These are phyloP conservation scores for Castanea mollissima DNA, from an alignment of 306 rosid genomes.

Conservation along the genomic window DNA sequence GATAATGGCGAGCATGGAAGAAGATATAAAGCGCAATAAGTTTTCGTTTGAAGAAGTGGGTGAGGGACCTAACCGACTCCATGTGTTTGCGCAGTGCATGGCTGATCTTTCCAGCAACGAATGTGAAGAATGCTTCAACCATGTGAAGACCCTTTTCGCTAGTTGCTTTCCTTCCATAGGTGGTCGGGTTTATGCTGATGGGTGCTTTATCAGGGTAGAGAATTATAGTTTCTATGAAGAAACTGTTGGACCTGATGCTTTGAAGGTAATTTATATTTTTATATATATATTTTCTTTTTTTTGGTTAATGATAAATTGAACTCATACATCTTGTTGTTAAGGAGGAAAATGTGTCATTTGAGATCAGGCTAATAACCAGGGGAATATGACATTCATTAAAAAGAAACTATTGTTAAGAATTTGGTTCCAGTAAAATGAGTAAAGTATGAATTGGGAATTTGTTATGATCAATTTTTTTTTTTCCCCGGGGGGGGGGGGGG, in stretches of 20 bases:
- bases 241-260: slow-evolving; percentile 19
- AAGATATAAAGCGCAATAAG: not conserved
- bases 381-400: too few species aligned
- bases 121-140: slow-evolving; percentile 14
- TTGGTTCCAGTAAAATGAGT: too few species aligned
- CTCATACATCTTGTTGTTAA: too few species aligned
- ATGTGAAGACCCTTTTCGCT: slow-evolving; percentile 2
- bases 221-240: slow-evolving; percentile 27
- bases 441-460: not conserved
- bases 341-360: too few species aligned
- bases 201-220: slow-evolving; percentile 32
- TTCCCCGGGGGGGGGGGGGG: not conserved
- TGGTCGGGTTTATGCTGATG: slow-evolving; percentile 26
- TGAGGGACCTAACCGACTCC: slow-evolving; percentile 22
- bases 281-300: too few species aligned
- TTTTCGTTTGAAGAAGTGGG: slow-evolving; percentile 22
- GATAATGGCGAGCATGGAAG: slow-evolving; percentile 2
- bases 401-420: too few species aligned
- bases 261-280: not conserved
- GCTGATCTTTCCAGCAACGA: slow-evolving; percentile 19
- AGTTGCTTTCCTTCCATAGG: slow-evolving; percentile 32
- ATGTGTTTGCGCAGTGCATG: slow-evolving; percentile 35
- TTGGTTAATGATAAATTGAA: too few species aligned
- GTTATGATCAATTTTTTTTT: not conserved
- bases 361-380: too few species aligned